Percentiles rank a stretch among this genome's conserved stretches.
phyloP scores from a whole-genome alignment of 495 filamentous ascomycete species.

The Neurospora discreta region DNA sequence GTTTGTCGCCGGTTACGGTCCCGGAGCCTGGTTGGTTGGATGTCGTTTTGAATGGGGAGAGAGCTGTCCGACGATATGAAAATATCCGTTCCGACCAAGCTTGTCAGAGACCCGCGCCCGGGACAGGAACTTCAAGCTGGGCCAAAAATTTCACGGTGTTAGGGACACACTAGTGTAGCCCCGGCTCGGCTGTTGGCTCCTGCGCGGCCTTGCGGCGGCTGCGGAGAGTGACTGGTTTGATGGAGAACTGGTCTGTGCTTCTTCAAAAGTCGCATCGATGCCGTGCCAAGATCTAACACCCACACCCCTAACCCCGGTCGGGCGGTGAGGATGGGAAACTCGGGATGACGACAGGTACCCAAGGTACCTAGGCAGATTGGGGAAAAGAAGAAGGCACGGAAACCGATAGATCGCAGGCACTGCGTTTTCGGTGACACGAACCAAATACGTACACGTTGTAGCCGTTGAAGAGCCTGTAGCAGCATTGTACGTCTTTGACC shows the following conservation, averaged over 20 bases:
- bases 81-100: not conserved
- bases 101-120: not conserved
- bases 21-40: not conserved
- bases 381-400: not conserved
- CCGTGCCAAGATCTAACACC: not conserved
- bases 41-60: not conserved
- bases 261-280: not conserved
- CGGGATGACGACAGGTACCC: not conserved
- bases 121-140: not conserved
- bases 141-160: constrained; percentile 24
- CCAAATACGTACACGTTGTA: not conserved
- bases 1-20: not conserved
- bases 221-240: not conserved
- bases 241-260: not conserved
- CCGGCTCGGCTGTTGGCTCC: constrained; percentile 8
- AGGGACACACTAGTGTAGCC: not conserved
- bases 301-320: not conserved
- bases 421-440: not conserved
- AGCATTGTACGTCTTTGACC: not conserved
- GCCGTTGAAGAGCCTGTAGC: not conserved
- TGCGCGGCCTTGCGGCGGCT: not conserved
- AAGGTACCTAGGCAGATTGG: not conserved
- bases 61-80: not conserved
- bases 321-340: not conserved
- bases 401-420: not conserved